Base-by-base conservation (phyloP, 2,329 filamentous ascomycete genomes). In the Trichoderma endophyticum region DNA sequence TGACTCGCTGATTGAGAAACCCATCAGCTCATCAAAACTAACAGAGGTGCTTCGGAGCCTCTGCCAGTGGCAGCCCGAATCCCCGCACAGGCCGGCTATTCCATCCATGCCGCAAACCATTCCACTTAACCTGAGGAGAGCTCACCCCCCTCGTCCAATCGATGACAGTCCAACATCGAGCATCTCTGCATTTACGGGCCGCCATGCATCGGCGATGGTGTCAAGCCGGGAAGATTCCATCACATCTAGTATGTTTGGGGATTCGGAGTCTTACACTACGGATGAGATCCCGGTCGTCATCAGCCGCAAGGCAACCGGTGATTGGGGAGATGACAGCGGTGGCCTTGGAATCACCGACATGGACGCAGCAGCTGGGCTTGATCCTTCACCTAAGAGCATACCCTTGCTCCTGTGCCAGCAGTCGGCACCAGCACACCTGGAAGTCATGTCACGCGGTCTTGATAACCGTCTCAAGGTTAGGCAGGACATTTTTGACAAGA, bases 1-100 rank as follows among this genome's bases (percentile, higher is more conserved):
- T 78, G 95, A 98, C 80, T 93, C 93, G 1, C 85, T 99, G 66
- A 94, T 99, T 67, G 95, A 99, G 82, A 99, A 99, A 82, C 96
- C 96, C 30, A 97, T 97, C 43, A 98, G 95, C 51, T 91, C 94
- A 57, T 92, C 93, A 3, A 98, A 98, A 82, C 82, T 99, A 64
- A 94, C 91, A 0, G 95, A 99, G 78, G 93, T 96, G 1, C 86
- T 99, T 75, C 92, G 92, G 74, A 91, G 92, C 71, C 88, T 97
- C 32, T 99, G 96, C 78, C 93, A 97, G 77, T 99, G 96, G 96
- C 97, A 95, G 78, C 89, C 94, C 6, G 92, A 94, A 18, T 84
- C 85, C 1, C 85, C 88, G 1, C 82, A 81, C 68, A 81, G 82
- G 63, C 80, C 80, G 26, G 79, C 82, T 32, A 81, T 84, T 5